Evolutionary conservation across 148 eudicot species (phyloP), one percentile per base, ranked within the genome.

Genomic region (Limonium bicolor): DNA sequence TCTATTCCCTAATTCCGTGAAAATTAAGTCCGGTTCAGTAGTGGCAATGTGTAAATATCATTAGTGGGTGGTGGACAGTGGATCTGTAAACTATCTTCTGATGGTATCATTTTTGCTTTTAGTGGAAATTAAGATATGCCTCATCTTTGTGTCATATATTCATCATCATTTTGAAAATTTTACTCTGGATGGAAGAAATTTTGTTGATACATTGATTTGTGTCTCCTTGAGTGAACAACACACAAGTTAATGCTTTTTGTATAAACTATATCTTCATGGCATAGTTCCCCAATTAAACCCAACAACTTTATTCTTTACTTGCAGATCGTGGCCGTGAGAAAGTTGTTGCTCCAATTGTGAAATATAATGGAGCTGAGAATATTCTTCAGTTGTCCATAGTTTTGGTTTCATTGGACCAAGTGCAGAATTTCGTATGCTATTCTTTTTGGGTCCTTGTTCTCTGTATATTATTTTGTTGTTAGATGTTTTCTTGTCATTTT

Each of bases 321-420:
- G 22, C 38, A 90, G 99, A 90, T 64, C 99, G 95, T 43, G 88
- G 85, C 33, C 82, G 78, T 21, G 82, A 50, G 41, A 84, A 84
- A 48, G 85, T 90, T 48, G 73, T 80, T 65, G 87, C 92, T 61
- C 95, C 95, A 31, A 59, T 85, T 54, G 68, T 85, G 51, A 75
- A 60, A 49, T 81, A 63, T 54, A 57, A 46, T 31, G 62, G 58
- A 49, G 68, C 55, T 54, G 55, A 46, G 39, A 50, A 53, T 27
- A 25, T 80, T 20, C 51, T 48, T 42, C 74, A 60, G 53, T 20
- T 63, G 48, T 76, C 95, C 61, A 64, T 88, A 42, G 16, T 90
- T 55, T 44, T 90, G 52, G 70, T 90, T 37, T 64, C 93, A 24
- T 27, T 61, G 57, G 69, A 67, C 59, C 80, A 85, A 46, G 68